These are phyloP conservation scores for Fusarium sp. DNA, from an alignment of 2,329 filamentous ascomycete genomes.

Conservation along the genomic window DNA sequence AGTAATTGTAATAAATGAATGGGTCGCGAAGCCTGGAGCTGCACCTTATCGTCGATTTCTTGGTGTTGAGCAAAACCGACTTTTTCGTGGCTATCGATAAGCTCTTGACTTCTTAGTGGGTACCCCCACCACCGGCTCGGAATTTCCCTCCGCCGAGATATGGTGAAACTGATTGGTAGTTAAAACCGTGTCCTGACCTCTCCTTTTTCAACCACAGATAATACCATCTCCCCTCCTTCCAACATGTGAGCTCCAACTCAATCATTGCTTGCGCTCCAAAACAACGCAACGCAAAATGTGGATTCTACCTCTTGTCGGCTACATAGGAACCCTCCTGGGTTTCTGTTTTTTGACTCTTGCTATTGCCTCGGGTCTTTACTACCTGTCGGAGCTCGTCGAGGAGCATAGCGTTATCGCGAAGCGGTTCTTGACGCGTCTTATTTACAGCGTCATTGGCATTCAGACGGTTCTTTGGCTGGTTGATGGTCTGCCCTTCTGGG, in stretches of 20 bases:
- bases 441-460: slow-evolving; percentile 81
- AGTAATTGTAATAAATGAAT: not conserved
- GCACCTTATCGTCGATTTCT: slow-evolving; percentile 23
- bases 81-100: slow-evolving; percentile 49
- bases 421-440: slow-evolving; percentile 84
- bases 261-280: slow-evolving; percentile 21
- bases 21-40: slow-evolving; percentile 1
- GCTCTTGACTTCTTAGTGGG: not conserved
- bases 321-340: slow-evolving; percentile 85
- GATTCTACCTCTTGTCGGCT: slow-evolving; percentile 93
- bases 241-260: slow-evolving; percentile 41
- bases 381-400: slow-evolving; percentile 96
- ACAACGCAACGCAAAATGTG: slow-evolving; percentile 73
- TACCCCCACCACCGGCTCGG: not conserved
- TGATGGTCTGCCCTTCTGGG: slow-evolving; percentile 84
- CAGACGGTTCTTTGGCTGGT: slow-evolving; percentile 81
- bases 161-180: slow-evolving; percentile 37
- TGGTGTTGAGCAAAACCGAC: slow-evolving; percentile 35
- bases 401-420: slow-evolving; percentile 96
- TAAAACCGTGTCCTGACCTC: slow-evolving; percentile 40
- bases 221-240: slow-evolving; percentile 18
- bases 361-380: slow-evolving; percentile 98
- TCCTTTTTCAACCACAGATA: slow-evolving; percentile 20
- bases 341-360: slow-evolving; percentile 95
- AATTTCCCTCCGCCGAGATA: not conserved